These are phyloP conservation scores for Lagenaria siceraria DNA, from an alignment of 306 rosid genomes.

Conservation along the genomic window DNA sequence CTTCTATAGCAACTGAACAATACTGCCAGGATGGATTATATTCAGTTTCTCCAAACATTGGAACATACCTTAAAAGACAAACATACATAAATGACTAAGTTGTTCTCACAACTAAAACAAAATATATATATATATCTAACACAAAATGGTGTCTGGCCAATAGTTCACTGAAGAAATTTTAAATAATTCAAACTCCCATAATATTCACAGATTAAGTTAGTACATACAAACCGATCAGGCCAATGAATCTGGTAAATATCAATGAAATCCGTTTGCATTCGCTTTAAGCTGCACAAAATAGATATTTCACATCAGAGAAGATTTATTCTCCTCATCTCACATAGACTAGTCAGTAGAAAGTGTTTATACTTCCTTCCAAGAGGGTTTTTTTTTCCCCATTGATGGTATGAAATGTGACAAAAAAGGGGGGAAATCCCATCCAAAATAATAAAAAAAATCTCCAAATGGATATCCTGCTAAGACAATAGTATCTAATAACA, in stretches of 20 bases:
- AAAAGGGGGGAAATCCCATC: neutral
- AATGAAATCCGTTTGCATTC: constrained; percentile 66
- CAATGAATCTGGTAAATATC: constrained; percentile 92
- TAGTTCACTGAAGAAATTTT: neutral
- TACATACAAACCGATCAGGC: constrained; percentile 95
- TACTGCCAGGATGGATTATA: constrained; percentile 61
- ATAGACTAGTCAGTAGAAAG: neutral
- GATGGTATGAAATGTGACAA: too few relatives aligned
- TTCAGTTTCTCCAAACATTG: constrained; percentile 87
- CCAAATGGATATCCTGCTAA: neutral
- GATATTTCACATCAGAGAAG: constrained; percentile 10
- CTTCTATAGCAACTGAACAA: constrained; percentile 48
- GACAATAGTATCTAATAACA: neutral
- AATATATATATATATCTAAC: neutral
- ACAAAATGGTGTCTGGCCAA: neutral
- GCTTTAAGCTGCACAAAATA: constrained; percentile 49
- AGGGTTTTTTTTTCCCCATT: too few relatives aligned
- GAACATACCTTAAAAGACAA: constrained; percentile 51
- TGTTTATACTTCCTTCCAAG: neutral
- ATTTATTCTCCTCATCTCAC: neutral
- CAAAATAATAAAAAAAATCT: neutral
- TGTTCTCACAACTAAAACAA: neutral
- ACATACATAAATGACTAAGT: neutral
- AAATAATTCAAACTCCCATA: neutral
- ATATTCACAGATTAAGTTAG: constrained; percentile 9